Conservation (phyloP, 1,284 basidiomycete species). For the Fistulina hepatica region DNA sequence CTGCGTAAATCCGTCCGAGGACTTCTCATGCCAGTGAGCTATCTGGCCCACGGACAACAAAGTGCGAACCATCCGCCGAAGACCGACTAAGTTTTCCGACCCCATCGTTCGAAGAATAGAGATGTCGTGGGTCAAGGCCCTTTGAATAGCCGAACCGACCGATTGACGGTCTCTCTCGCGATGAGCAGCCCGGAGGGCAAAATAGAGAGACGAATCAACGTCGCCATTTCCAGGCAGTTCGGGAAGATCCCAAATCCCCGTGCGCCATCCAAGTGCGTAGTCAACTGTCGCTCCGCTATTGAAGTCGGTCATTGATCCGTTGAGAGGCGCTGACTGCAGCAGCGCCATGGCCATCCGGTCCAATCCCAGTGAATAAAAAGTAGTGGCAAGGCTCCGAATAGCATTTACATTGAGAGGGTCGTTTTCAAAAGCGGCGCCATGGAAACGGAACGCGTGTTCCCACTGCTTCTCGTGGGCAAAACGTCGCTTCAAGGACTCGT, state of each 20-base stretch:
- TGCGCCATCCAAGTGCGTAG: slow-evolving; percentile 82
- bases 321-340: slow-evolving; percentile 33
- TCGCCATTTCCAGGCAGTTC: slow-evolving; percentile 36
- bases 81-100: slow-evolving; percentile 67
- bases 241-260: slow-evolving; percentile 87
- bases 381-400: slow-evolving; percentile 51
- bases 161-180: slow-evolving; percentile 49
- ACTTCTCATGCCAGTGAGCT: slow-evolving; percentile 38
- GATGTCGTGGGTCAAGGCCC: slow-evolving; percentile 50
- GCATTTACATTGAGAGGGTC: slow-evolving; percentile 29
- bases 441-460: slow-evolving; percentile 82
- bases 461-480: slow-evolving; percentile 91
- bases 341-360: slow-evolving; percentile 65
- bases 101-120: slow-evolving; percentile 54
- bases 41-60: slow-evolving; percentile 76
- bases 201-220: slow-evolving; percentile 63
- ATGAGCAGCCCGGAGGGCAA: slow-evolving; percentile 68
- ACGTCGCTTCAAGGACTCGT: slow-evolving; percentile 69
- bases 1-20: slow-evolving; percentile 35
- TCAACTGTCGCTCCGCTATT: slow-evolving; percentile 28
- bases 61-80: slow-evolving; percentile 53
- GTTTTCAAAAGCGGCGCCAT: slow-evolving; percentile 76
- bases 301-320: slow-evolving; percentile 21
- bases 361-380: slow-evolving; percentile 84
- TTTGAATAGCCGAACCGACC: slow-evolving; percentile 38